Evolutionary conservation across 2,329 filamentous ascomycete species (phyloP), one percentile per base, ranked within the genome.

Genomic region (Fusarium transvaalense): DNA sequence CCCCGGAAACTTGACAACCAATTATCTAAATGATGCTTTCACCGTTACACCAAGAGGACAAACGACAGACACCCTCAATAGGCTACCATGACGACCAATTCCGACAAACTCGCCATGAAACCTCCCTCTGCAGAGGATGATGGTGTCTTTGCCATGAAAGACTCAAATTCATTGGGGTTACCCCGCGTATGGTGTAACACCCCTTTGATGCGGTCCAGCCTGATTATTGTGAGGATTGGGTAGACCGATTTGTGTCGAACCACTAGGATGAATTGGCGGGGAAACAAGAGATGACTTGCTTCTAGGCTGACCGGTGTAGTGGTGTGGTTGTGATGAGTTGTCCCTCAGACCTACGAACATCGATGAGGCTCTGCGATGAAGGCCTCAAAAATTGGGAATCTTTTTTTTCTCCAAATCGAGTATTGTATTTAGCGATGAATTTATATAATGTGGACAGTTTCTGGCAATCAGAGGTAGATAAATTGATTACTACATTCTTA

Each of bases 311-410:
- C 64, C 29, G 46, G 54, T 55, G 56, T 31, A 25, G 64, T 74
- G 61, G 65, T 71, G 71, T 61, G 66, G 56, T 74, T 69, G 60
- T 74, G 71, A 75, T 75, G 73, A 64, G 73, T 74, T 75, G 73
- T 67, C 65, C 61, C 48, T 66, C 58, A 54, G 61, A 56, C 59
- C 61, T 41, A 56, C 39, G 68, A 67, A 54, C 54, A 41, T 59
- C 25, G 31, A 57, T 74, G 73, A 69, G 73, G 73, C 73, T 75
- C 73, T 68, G 66, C 59, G 53, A 50, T 29, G 66, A 51, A 41
- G 66, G 60, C 61, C 52, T 69, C 50, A 63, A 61, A 61, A 64
- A 34, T 35, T 55, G 57, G 50, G 39, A 64, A 58, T 52, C 17
- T 10, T n/a, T 27, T 35, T 47, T 23, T 29, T 17, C 32, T 21